Conservation (phyloP, 2,329 filamentous ascomycete genomes). For the Colletotrichum tofieldiae region DNA sequence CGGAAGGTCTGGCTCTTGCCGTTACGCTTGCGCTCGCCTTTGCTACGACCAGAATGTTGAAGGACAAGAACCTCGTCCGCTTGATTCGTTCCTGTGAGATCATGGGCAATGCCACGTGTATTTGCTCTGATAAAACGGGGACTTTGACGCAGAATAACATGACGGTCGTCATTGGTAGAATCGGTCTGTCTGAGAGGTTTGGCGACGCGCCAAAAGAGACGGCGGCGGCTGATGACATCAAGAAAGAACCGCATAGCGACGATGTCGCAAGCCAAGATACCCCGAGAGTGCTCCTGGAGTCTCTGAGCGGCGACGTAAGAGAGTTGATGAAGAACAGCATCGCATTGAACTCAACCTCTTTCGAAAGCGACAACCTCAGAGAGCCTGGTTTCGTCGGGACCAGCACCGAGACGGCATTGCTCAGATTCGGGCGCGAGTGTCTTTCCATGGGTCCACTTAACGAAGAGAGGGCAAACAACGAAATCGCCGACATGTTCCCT, state of each 20-base stretch:
- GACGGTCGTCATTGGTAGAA: constrained; percentile 71
- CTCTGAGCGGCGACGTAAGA: constrained; percentile 54
- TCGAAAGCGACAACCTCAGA: constrained; percentile 61
- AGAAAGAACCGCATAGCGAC: constrained; percentile 46
- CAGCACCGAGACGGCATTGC: constrained; percentile 69
- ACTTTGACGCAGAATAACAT: constrained; percentile 77
- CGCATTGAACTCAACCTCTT: constrained; percentile 68
- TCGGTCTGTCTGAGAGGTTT: constrained; percentile 61
- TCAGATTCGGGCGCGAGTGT: constrained; percentile 66
- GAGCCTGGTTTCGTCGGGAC: constrained; percentile 64
- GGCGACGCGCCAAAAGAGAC: constrained; percentile 48
- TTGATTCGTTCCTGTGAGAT: constrained; percentile 73
- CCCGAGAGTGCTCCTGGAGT: constrained; percentile 41
- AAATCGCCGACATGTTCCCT: constrained; percentile 65
- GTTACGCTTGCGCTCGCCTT: constrained; percentile 75
- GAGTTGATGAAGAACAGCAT: constrained; percentile 58
- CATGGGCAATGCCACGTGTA: constrained; percentile 75
- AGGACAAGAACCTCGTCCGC: constrained; percentile 75
- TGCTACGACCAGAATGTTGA: constrained; percentile 74
- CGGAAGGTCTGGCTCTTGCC: constrained; percentile 74
- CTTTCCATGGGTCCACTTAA: constrained; percentile 62
- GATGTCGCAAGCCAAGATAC: constrained; percentile 49
- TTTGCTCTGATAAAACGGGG: constrained; percentile 78
- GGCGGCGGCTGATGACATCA: constrained; percentile 41
- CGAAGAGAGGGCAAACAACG: constrained; percentile 63